phyloP scores from a whole-genome alignment of 306 rosid genomes.

The Castanea mollissima region DNA sequence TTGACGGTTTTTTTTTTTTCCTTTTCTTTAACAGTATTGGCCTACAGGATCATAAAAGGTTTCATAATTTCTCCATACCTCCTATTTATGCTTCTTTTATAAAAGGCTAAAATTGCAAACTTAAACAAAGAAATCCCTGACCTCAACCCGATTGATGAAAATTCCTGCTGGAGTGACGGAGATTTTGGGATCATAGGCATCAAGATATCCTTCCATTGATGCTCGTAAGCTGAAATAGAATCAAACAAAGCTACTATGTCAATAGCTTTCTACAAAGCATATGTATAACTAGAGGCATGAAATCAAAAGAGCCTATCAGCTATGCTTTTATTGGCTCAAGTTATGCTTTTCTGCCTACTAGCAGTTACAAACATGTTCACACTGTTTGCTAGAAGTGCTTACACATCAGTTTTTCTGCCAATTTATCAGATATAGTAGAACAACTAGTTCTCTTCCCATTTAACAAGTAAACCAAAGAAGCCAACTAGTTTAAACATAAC shows the following conservation, averaged over 20 bases:
- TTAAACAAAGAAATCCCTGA: conserved; percentile 30
- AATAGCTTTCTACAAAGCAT: not conserved
- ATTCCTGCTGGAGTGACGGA: conserved; percentile 87
- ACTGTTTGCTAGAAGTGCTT: not conserved
- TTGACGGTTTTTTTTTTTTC: not conserved
- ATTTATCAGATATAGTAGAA: conserved; percentile 4
- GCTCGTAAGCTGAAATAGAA: conserved; percentile 66
- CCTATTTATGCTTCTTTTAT: conserved; percentile 3
- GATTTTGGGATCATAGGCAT: conserved; percentile 71
- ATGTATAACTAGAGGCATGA: not conserved
- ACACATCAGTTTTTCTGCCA: not conserved
- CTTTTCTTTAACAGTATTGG: not conserved
- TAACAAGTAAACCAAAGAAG: too few species aligned
- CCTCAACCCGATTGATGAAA: conserved; percentile 89
- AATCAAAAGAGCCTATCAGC: not conserved
- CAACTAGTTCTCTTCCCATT: not conserved
- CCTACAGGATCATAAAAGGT: not conserved
- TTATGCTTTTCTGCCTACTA: not conserved
- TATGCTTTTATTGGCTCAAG: not conserved
- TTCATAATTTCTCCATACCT: not conserved
- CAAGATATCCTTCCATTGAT: conserved; percentile 91
- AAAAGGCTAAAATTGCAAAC: conserved; percentile 9
- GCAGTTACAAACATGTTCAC: not conserved
- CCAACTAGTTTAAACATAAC: too few species aligned
- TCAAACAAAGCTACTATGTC: not conserved